Conservation (phyloP, 225 moss, liverwort and hornwort genomes). For the Neckera pumila region DNA sequence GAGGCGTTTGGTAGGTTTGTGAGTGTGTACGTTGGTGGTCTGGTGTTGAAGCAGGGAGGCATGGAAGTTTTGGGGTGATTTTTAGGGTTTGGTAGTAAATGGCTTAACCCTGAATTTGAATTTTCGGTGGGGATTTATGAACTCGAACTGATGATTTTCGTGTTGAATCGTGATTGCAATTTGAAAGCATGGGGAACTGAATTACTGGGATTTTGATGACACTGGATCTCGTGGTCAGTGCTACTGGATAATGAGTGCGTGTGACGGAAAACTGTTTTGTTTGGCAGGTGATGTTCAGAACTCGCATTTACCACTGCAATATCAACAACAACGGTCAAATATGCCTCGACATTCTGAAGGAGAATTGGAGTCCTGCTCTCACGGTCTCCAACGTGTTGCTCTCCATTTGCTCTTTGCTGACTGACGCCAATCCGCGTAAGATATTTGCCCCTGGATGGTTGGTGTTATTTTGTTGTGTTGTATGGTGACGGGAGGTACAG, state of each 20-base stretch:
- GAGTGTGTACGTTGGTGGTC: neutral
- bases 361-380: conserved; percentile 99
- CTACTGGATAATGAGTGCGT: neutral
- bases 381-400: conserved; percentile 96
- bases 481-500: neutral
- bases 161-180: neutral
- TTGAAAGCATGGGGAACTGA: neutral
- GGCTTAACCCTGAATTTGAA: neutral
- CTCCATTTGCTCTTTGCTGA: conserved; percentile 89
- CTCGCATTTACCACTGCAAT: conserved; percentile 97
- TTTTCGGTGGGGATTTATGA: neutral
- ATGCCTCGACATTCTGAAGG: conserved; percentile 91
- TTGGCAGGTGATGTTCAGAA: conserved; percentile 95
- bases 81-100: conserved; percentile 16
- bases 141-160: neutral
- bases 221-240: neutral
- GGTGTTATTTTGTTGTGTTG: neutral
- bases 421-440: conserved; percentile 66
- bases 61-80: neutral
- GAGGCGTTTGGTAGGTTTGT: neutral
- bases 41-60: neutral
- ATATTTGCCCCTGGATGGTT: neutral
- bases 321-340: conserved; percentile 99
- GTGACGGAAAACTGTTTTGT: neutral
- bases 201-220: neutral